A percentile compares a stretch with the other conserved stretches of the same genome.
phyloP scores from a whole-genome alignment of 2,329 filamentous ascomycete genomes.

The Xylariales sp. region DNA sequence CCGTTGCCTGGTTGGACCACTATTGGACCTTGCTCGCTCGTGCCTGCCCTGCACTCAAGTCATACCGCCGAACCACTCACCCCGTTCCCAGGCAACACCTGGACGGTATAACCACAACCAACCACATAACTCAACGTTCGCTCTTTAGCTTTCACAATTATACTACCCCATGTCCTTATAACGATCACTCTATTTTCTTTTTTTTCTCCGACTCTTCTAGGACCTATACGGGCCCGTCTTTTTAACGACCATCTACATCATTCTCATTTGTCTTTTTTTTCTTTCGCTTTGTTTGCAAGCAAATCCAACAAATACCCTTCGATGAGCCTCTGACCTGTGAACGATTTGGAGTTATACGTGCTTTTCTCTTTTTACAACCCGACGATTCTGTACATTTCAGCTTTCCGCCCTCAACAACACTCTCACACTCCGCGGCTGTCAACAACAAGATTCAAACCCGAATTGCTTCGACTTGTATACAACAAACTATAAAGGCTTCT shows the following conservation, averaged over 20 bases:
- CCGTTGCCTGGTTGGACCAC: conserved; percentile 17
- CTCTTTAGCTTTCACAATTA: conserved; percentile 21
- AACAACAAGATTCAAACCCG: conserved; percentile 9
- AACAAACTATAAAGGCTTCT: conserved; percentile 20
- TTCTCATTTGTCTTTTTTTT: conserved; percentile 33
- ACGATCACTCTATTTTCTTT: no score
- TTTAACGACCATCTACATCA: conserved; percentile 25
- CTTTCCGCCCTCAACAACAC: conserved; percentile 10
- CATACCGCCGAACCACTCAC: conserved; percentile 12
- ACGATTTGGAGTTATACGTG: conserved; percentile 35
- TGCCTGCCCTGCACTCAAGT: no score
- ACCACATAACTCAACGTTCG: conserved; percentile 16
- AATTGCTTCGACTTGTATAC: conserved; percentile 17
- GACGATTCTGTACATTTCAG: conserved; percentile 26
- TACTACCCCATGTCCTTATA: conserved; percentile 40
- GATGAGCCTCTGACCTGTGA: conserved; percentile 41
- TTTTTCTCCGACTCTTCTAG: conserved; percentile 29
- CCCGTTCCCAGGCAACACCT: not conserved
- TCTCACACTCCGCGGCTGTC: conserved; percentile 2
- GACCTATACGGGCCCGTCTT: conserved; percentile 17
- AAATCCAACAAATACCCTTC: conserved; percentile 28
- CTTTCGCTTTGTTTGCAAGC: no score
- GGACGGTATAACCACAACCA: conserved; percentile 3
- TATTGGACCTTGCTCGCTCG: conserved; percentile 18
- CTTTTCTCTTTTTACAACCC: conserved; percentile 21